Conservation (phyloP, 1,139 yeast genomes). For the Sugiyamaella neomexicana region DNA sequence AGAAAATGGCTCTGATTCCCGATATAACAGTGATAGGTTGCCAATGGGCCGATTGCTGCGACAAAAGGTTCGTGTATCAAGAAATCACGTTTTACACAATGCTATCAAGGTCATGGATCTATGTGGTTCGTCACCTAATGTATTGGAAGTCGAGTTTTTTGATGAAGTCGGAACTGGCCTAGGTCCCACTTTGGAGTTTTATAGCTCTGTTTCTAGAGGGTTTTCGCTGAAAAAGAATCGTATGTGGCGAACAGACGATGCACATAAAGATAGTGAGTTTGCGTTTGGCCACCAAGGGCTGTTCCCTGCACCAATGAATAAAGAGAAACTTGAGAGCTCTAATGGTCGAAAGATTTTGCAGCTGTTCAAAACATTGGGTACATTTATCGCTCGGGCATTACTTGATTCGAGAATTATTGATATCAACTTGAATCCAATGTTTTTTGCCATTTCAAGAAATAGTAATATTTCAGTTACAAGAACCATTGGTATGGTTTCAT, state of each 20-base stretch:
- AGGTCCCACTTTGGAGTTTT: slow-evolving; percentile 95
- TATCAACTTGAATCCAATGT: slow-evolving; percentile 69
- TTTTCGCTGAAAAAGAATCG: slow-evolving; percentile 57
- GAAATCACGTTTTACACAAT: slow-evolving; percentile 70
- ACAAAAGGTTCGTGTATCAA: slow-evolving; percentile 76
- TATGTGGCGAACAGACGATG: slow-evolving; percentile 67
- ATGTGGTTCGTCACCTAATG: slow-evolving; percentile 77
- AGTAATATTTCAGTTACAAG: slow-evolving; percentile 27
- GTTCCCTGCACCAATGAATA: slow-evolving; percentile 68
- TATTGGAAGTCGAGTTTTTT: slow-evolving; percentile 82
- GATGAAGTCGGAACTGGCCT: slow-evolving; percentile 96
- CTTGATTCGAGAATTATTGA: slow-evolving; percentile 86
- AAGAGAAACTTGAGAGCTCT: slow-evolving; percentile 37
- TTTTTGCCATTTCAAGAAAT: slow-evolving; percentile 47
- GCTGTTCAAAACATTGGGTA: slow-evolving; percentile 70
- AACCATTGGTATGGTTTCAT: slow-evolving; percentile 46
- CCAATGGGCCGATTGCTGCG: slow-evolving; percentile 76
- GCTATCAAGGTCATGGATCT: slow-evolving; percentile 76
- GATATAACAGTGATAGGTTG: slow-evolving; percentile 30
- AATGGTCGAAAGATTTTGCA: slow-evolving; percentile 50
- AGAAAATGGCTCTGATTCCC: slow-evolving; percentile 16
- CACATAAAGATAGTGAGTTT: slow-evolving; percentile 43
- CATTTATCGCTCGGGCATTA: slow-evolving; percentile 81
- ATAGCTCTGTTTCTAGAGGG: slow-evolving; percentile 75
- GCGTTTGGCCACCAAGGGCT: slow-evolving; percentile 54